Percentiles rank a stretch among this genome's conserved stretches.
These are phyloP conservation scores for Alternaria brassicae DNA, from an alignment of 2,329 filamentous ascomycete genomes.

Conservation along the genomic window DNA sequence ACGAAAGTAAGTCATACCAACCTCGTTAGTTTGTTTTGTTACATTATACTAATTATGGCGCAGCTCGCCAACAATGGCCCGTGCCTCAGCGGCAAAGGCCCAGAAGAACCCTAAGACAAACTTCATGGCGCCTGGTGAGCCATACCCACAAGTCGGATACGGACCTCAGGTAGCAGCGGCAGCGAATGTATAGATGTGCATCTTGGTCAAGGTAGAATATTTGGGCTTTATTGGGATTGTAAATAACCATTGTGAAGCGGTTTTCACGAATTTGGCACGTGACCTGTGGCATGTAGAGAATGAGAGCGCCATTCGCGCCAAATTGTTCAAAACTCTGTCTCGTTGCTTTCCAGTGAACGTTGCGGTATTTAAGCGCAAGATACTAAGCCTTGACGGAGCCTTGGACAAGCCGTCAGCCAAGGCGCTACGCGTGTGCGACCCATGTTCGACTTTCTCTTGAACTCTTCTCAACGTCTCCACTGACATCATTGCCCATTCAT, in stretches of 20 bases:
- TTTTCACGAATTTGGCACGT: constrained; percentile 31
- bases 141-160: constrained; percentile 52
- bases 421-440: constrained; percentile 14
- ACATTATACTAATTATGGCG: constrained; percentile 20
- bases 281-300: constrained; percentile 27
- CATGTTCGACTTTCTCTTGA: constrained; percentile 7
- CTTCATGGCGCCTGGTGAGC: constrained; percentile 59
- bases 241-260: constrained; percentile 37
- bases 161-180: constrained; percentile 42
- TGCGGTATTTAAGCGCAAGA: constrained; percentile 11
- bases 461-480: background rate
- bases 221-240: constrained; percentile 37
- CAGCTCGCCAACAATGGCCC: constrained; percentile 97
- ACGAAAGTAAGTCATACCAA: constrained; percentile 72
- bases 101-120: constrained; percentile 58
- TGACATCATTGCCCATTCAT: background rate
- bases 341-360: background rate
- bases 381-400: constrained; percentile 7
- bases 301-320: constrained; percentile 23
- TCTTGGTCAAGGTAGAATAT: constrained; percentile 21
- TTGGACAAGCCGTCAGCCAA: constrained; percentile 20
- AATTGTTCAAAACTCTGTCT: constrained; percentile 18
- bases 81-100: constrained; percentile 92
- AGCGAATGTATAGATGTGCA: constrained; percentile 32
- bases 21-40: background rate